These are phyloP conservation scores for Chlorella sp. DNA, from an alignment of 139 green algal species.

Conservation along the genomic window DNA sequence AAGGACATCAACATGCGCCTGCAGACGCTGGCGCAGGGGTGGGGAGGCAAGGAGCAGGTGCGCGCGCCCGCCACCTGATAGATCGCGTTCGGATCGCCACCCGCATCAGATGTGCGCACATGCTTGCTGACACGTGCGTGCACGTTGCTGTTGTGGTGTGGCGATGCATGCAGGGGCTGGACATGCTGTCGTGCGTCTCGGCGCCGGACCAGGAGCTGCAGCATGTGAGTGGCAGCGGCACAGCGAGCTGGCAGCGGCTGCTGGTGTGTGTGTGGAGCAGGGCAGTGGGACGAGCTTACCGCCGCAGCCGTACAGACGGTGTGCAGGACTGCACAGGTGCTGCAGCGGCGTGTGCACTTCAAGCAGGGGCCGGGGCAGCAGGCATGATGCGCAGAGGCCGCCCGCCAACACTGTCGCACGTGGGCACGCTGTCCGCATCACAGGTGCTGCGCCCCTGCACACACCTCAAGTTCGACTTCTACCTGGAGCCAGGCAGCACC, in stretches of 20 bases:
- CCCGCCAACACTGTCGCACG: too few species aligned
- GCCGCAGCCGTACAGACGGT: too few species aligned
- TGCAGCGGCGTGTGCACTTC: too few species aligned
- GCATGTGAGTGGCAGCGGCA: too few species aligned
- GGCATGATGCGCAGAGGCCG: too few species aligned
- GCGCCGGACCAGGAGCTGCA: background rate
- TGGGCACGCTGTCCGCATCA: slow-evolving; percentile 6
- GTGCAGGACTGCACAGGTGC: too few species aligned
- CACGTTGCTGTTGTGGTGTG: background rate
- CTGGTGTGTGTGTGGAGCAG: too few species aligned
- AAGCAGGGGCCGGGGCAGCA: too few species aligned
- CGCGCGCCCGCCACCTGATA: background rate
- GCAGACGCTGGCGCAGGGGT: slow-evolving; percentile 62
- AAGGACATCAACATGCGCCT: slow-evolving; percentile 58
- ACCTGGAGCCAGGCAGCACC: slow-evolving; percentile 13
- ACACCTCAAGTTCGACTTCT: slow-evolving; percentile 72
- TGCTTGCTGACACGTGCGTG: too few species aligned
- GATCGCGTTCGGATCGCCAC: background rate
- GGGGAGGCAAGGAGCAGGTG: slow-evolving; percentile 79
- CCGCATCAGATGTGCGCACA: too few species aligned
- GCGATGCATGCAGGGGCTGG: slow-evolving; percentile 48
- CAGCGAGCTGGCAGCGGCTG: too few species aligned
- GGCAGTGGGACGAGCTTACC: too few species aligned
- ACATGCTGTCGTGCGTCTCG: slow-evolving; percentile 45
- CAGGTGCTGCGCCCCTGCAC: background rate